A percentile compares a stretch with the other conserved stretches of the same genome.
phyloP scores from a whole-genome alignment of 345 rosid species.

The Eucalyptus tenuipes region DNA sequence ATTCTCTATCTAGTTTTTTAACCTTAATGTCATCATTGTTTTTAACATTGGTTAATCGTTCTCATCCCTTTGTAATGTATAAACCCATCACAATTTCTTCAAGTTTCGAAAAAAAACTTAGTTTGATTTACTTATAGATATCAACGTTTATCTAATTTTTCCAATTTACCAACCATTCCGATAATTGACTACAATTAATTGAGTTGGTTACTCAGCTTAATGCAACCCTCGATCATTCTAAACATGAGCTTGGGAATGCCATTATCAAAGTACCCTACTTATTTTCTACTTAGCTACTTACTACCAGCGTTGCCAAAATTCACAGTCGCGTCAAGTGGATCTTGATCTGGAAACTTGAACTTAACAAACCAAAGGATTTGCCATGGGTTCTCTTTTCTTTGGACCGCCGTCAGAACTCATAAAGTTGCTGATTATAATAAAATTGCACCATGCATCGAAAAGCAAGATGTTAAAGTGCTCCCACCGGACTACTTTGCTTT shows the following conservation, averaged over 20 bases:
- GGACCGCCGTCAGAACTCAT: neutral
- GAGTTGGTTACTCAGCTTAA: conserved; percentile 18
- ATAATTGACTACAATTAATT: no score
- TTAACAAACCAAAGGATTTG: neutral
- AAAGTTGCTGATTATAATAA: neutral
- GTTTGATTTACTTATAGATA: no score
- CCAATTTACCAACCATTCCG: no score
- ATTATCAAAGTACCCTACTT: conserved; percentile 47
- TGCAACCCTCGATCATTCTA: conserved; percentile 68
- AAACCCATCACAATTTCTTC: no score
- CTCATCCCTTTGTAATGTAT: no score
- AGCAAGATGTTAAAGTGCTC: neutral
- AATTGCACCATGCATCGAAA: neutral
- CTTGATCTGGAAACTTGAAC: neutral
- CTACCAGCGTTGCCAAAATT: neutral
- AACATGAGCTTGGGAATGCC: conserved; percentile 45
- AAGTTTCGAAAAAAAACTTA: no score
- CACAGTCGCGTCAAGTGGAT: neutral
- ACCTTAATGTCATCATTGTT: no score
- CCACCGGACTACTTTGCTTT: neutral
- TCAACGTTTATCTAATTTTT: no score
- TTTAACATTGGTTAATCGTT: no score
- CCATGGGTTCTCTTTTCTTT: neutral
- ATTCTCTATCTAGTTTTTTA: no score
- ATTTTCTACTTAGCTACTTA: neutral